Evolutionary conservation across 2,329 filamentous ascomycete species (phyloP).

Genomic region (Grosmannia serpens): DNA sequence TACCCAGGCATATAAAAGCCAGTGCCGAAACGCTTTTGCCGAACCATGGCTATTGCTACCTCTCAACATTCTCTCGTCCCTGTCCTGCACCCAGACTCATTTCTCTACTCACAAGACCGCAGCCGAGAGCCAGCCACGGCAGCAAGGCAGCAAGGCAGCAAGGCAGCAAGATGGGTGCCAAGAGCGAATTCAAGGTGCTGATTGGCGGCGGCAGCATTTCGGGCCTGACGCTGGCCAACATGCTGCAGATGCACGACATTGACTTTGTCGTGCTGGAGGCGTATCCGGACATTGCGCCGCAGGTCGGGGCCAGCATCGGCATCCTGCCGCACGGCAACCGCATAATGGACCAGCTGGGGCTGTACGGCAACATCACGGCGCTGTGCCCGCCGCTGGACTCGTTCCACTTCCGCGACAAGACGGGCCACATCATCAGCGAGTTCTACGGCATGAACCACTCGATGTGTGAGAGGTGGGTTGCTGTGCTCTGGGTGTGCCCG

Average conservation of each 20-base stretch:
- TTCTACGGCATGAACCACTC: conserved; percentile 12
- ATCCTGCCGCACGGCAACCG: conserved; percentile 28
- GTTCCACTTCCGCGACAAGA: conserved; percentile 4
- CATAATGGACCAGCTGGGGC: conserved; percentile 39
- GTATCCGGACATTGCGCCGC: conserved; percentile 27
- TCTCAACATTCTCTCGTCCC: neutral
- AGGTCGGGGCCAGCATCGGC: conserved; percentile 35
- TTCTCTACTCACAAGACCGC: too few relatives aligned
- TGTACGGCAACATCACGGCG: conserved; percentile 17
- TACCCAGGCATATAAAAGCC: neutral
- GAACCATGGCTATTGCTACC: neutral
- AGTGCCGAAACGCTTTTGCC: neutral
- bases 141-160: too few relatives aligned
- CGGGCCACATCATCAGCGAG: conserved; percentile 10
- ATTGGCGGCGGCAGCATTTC: conserved; percentile 38
- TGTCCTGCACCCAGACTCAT: neutral
- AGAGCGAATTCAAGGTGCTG: conserved; percentile 23
- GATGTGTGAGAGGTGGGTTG: neutral
- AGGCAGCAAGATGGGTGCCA: neutral
- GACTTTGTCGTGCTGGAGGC: conserved; percentile 38
- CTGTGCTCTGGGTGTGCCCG: too few relatives aligned
- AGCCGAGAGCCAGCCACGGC: too few relatives aligned
- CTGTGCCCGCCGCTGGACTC: conserved; percentile 7
- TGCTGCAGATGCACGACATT: conserved; percentile 31
- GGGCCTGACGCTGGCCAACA: conserved; percentile 33